A percentile compares a stretch with the other conserved stretches of the same genome.
Conservation (phyloP, 805 yeast genomes). For the Zygosaccharomyces bailii region DNA sequence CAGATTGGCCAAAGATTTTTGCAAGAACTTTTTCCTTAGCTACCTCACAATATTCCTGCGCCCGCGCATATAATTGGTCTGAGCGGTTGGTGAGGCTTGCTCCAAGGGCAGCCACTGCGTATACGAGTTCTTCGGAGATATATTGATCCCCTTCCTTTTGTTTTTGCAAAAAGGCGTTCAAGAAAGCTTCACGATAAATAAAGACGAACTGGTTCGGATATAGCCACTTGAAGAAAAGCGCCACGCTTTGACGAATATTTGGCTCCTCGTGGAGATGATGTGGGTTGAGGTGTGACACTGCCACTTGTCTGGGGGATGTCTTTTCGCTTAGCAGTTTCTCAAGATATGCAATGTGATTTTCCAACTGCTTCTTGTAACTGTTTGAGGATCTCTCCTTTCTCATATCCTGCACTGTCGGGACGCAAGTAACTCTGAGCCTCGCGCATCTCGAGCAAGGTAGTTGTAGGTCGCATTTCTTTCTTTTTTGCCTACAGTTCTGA, state of each 20-base stretch:
- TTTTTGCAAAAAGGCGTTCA: slow-evolving; percentile 46
- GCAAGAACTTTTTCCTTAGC: slow-evolving; percentile 40
- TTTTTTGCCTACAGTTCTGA: slow-evolving; percentile 17
- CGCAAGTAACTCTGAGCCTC: slow-evolving; percentile 40
- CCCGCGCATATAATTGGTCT: slow-evolving; percentile 33
- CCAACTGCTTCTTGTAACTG: slow-evolving; percentile 42
- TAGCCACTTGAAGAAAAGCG: slow-evolving; percentile 48
- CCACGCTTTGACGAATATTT: slow-evolving; percentile 13
- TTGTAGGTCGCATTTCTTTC: slow-evolving; percentile 42
- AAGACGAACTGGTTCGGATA: slow-evolving; percentile 56
- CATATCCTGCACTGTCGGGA: slow-evolving; percentile 41
- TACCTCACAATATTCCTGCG: slow-evolving; percentile 40
- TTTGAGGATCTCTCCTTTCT: slow-evolving; percentile 43
- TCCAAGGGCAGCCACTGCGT: slow-evolving; percentile 51
- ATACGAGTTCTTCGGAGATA: slow-evolving; percentile 47
- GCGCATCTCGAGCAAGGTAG: slow-evolving; percentile 44
- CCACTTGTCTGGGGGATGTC: not conserved
- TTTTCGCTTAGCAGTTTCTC: slow-evolving; percentile 11
- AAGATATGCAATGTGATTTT: slow-evolving; percentile 18
- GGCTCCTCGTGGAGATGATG: slow-evolving; percentile 8
- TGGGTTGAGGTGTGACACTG: not conserved
- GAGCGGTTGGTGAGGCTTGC: slow-evolving; percentile 41
- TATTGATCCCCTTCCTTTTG: slow-evolving; percentile 30
- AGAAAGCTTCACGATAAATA: slow-evolving; percentile 51
- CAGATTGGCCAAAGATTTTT: slow-evolving; percentile 28